Conservation (phyloP, 306 rosid species). For the Sophora flavescens region DNA sequence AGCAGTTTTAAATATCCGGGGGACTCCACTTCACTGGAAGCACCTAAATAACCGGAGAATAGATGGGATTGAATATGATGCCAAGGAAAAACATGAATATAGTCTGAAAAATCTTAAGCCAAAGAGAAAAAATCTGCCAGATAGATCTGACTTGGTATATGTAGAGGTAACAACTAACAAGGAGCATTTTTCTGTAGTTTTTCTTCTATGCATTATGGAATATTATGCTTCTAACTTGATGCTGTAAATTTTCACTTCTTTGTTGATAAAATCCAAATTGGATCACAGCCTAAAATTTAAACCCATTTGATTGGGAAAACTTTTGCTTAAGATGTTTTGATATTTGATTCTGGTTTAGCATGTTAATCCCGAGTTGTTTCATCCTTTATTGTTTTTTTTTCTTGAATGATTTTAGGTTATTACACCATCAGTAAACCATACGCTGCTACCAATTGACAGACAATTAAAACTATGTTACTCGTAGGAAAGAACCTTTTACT, state of each 20-base stretch:
- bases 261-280: constrained; percentile 19
- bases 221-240: constrained; percentile 37
- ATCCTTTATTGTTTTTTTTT: neutral
- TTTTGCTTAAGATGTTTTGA: constrained; percentile 19
- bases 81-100: constrained; percentile 53
- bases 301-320: too few species aligned
- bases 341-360: neutral
- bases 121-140: constrained; percentile 58
- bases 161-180: constrained; percentile 77
- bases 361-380: constrained; percentile 14
- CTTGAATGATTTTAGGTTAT: constrained; percentile 26
- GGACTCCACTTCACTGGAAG: constrained; percentile 90
- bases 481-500: neutral
- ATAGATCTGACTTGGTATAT: constrained; percentile 66
- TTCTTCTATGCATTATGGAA: constrained; percentile 17
- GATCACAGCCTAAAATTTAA: too few species aligned
- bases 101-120: constrained; percentile 71
- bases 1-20: constrained; percentile 77
- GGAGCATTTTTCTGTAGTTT: constrained; percentile 1
- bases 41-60: constrained; percentile 65
- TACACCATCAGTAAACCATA: neutral
- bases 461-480: neutral
- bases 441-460: constrained; percentile 8
- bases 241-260: constrained; percentile 24
- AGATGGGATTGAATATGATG: constrained; percentile 64